Base-by-base conservation (phyloP, 352 stramenopile genomes). In the Phytopythium oedochilum region DNA sequence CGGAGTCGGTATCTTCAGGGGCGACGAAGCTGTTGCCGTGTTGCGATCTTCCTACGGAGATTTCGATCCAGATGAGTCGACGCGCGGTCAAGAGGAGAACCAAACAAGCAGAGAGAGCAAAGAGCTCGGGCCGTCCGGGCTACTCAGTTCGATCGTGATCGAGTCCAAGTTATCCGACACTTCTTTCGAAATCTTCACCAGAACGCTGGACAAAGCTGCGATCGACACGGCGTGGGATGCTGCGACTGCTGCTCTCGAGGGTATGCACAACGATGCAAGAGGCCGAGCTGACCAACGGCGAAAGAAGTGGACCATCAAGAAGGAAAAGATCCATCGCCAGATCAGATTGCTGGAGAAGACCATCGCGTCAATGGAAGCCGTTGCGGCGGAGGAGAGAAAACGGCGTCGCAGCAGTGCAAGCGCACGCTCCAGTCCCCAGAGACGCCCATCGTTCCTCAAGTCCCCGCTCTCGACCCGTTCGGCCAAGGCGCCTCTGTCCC, bases 281-380 rank as follows among this genome's bases (percentile, higher is more conserved):
- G 68, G 60, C 38, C 71, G 83, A 40, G 64, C 60, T 31, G 34
- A 51, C 0, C 68, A 74, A 23, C 75, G 64, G 22, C 81, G 78
- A 39, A 71, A 83, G 35, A 66, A 67, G 11, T 89, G 78, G 75
- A 26, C 44, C 20, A 48, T 88, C 15, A 84, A 86, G 48, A 85
- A 86, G 14, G 78, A 82, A 17, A 88, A 86, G 32, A 62, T 91
- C 43, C 66, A 71, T 45, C 75, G 79, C 34, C 80, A 91, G 55
- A 91, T 91, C 20, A 61, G 78, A 50, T 38, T 88, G 47, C 52
- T 91, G 10, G 80, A 91, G 57, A 89, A 86, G 48, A 84, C 71
- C 0, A 84, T 91, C 39, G 64, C 70, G 28, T 85, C 80, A 1
- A 86, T 91, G 70, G 66, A 87, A 59, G 59, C 55, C 4, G 73